phyloP scores from a whole-genome alignment of 495 filamentous ascomycete genomes.

The Astrothelium macrocarpum region DNA sequence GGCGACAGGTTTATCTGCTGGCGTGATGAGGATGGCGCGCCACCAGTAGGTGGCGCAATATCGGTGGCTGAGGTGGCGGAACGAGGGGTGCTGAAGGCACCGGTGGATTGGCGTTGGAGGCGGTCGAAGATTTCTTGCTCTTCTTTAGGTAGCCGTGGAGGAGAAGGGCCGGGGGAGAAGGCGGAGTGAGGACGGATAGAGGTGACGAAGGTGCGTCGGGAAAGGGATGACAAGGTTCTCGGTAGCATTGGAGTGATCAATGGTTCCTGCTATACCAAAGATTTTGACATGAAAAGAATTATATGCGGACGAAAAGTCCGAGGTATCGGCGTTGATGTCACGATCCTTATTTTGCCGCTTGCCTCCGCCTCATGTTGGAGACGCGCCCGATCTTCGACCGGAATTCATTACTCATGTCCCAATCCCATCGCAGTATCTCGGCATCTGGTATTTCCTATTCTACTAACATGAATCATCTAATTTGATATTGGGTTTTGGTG shows the following conservation, averaged over 20 bases:
- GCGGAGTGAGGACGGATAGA: constrained; percentile 16
- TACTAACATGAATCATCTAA: too few species aligned
- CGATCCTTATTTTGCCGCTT: not conserved
- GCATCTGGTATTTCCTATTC: too few species aligned
- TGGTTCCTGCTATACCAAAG: too few species aligned
- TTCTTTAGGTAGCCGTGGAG: constrained; percentile 73
- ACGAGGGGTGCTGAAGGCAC: constrained; percentile 59
- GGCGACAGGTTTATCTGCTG: constrained; percentile 32
- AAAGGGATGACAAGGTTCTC: not conserved
- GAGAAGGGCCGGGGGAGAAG: constrained; percentile 50
- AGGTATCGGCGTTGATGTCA: not conserved
- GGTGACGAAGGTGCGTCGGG: constrained; percentile 23
- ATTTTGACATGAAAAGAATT: too few species aligned
- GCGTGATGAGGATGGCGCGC: constrained; percentile 20
- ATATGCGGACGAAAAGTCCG: too few species aligned
- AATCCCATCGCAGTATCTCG: too few species aligned
- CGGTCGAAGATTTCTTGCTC: constrained; percentile 90
- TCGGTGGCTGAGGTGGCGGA: constrained; percentile 7
- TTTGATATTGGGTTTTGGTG: too few species aligned
- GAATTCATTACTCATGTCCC: too few species aligned
- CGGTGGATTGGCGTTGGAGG: constrained; percentile 63
- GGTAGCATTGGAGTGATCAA: not conserved
- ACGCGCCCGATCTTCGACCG: too few species aligned
- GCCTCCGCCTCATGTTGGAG: not conserved
- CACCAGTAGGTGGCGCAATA: constrained; percentile 14